Percentiles rank a stretch among this genome's conserved stretches.
These are phyloP conservation scores for Friedmanniomyces simplex DNA, from an alignment of 495 filamentous ascomycete species.

Conservation along the genomic window DNA sequence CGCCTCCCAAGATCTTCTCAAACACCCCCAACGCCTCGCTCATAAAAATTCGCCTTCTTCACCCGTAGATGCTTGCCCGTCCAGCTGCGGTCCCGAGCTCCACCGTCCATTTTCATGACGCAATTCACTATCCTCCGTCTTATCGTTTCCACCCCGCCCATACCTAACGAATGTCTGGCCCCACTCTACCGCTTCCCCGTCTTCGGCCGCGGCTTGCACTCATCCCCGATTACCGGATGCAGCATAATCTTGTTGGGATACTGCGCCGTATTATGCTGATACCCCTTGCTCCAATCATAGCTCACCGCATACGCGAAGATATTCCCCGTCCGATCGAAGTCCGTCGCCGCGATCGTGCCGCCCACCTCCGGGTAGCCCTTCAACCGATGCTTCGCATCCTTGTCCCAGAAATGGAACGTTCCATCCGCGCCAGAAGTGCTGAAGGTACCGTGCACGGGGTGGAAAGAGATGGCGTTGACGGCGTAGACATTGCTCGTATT, in stretches of 20 bases:
- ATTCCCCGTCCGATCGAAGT: conserved; percentile 64
- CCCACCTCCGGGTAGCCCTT: conserved; percentile 82
- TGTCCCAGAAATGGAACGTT: conserved; percentile 74
- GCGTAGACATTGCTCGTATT: conserved; percentile 72
- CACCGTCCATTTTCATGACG: not conserved
- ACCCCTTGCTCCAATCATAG: conserved; percentile 94
- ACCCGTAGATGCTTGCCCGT: not conserved
- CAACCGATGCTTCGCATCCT: conserved; percentile 73
- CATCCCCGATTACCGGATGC: conserved; percentile 63
- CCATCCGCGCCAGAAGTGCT: conserved; percentile 83
- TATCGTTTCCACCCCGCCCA: too few relatives aligned
- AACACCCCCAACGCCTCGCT: not conserved
- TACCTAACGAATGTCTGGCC: not conserved
- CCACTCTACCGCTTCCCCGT: conserved; percentile 62
- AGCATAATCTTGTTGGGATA: conserved; percentile 78
- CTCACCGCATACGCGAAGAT: conserved; percentile 87
- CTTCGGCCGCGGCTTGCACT: conserved; percentile 68
- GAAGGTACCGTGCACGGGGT: conserved; percentile 80
- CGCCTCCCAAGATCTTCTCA: too few relatives aligned
- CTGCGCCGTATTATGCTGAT: conserved; percentile 56
- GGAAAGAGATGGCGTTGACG: conserved; percentile 83
- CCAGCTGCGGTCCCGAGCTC: not conserved
- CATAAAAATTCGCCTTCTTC: not conserved
- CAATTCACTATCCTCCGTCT: too few relatives aligned
- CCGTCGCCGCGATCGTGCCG: conserved; percentile 66